These are phyloP conservation scores for Aspergillus clavatus DNA, from an alignment of 2,329 filamentous ascomycete species.

Conservation along the genomic window DNA sequence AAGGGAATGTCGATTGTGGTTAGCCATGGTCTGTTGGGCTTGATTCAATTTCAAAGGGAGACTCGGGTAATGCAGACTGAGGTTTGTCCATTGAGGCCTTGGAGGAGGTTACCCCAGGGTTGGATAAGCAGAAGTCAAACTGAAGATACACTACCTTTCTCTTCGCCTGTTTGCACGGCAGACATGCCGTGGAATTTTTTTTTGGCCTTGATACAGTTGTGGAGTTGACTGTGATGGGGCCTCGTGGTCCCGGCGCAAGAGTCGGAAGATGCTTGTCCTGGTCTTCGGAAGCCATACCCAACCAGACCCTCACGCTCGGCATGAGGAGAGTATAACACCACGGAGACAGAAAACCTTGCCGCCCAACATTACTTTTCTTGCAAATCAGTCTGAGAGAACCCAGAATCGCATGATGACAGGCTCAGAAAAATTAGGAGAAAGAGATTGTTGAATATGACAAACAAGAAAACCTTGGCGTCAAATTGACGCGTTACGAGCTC, in stretches of 20 bases:
- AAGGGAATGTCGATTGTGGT: slow-evolving; percentile 4
- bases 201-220: slow-evolving; percentile 26
- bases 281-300: slow-evolving; percentile 16
- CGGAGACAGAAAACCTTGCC: neutral
- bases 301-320: neutral
- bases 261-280: slow-evolving; percentile 22
- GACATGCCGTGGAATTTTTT: slow-evolving; percentile 35
- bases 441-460: neutral
- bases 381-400: neutral
- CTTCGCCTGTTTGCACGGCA: slow-evolving; percentile 34
- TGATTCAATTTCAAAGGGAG: neutral
- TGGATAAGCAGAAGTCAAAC: neutral
- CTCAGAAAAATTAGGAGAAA: neutral
- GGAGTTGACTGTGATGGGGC: slow-evolving; percentile 13
- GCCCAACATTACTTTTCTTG: neutral
- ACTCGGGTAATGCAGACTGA: neutral
- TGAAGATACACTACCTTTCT: slow-evolving; percentile 26
- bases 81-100: too few relatives aligned
- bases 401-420: neutral
- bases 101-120: too few relatives aligned
- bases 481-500: neutral
- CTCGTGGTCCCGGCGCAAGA: slow-evolving; percentile 25
- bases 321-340: neutral
- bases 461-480: neutral
- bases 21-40: neutral